A percentile compares a stretch with the other conserved stretches of the same genome.
phyloP scores from a whole-genome alignment of 2,329 filamentous ascomycete genomes.

The Penicillium occitanis region DNA sequence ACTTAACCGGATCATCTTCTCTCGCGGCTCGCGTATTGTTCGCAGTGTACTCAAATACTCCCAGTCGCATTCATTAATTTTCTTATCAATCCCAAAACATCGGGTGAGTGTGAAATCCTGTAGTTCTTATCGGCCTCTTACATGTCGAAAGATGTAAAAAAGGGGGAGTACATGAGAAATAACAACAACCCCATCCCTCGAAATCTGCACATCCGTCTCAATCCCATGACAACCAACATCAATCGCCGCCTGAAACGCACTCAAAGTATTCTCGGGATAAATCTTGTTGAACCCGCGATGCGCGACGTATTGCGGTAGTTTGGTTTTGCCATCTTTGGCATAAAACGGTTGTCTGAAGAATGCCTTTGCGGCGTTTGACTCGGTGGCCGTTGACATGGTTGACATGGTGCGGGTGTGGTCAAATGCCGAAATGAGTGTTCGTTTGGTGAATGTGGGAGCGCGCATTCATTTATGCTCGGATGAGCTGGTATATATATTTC shows the following conservation, averaged over 20 bases:
- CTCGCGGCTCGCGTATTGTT: conserved; percentile 66
- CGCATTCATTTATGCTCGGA: not conserved
- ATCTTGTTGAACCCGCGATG: conserved; percentile 61
- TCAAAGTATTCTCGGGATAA: conserved; percentile 84
- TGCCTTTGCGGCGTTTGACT: not conserved
- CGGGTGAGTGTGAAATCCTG: conserved; percentile 74
- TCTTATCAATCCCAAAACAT: conserved; percentile 74
- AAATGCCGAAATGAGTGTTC: not conserved
- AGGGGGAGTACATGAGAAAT: conserved; percentile 66
- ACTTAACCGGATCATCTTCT: conserved; percentile 69
- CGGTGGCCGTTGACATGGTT: not conserved
- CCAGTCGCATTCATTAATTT: conserved; percentile 76
- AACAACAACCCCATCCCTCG: conserved; percentile 79
- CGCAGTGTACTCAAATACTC: conserved; percentile 66
- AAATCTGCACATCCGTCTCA: conserved; percentile 85
- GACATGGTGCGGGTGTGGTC: not conserved
- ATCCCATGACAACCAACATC: conserved; percentile 74
- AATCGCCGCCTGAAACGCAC: conserved; percentile 72
- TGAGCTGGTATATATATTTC: not conserved
- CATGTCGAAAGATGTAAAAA: not conserved
- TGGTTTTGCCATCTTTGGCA: conserved; percentile 18
- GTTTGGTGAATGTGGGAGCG: not conserved
- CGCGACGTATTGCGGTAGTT: conserved; percentile 40
- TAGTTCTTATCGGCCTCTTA: not conserved
- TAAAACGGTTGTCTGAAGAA: conserved; percentile 15